Conservation (phyloP, 306 rosid genomes). For the Spatholobus suberectus region DNA sequence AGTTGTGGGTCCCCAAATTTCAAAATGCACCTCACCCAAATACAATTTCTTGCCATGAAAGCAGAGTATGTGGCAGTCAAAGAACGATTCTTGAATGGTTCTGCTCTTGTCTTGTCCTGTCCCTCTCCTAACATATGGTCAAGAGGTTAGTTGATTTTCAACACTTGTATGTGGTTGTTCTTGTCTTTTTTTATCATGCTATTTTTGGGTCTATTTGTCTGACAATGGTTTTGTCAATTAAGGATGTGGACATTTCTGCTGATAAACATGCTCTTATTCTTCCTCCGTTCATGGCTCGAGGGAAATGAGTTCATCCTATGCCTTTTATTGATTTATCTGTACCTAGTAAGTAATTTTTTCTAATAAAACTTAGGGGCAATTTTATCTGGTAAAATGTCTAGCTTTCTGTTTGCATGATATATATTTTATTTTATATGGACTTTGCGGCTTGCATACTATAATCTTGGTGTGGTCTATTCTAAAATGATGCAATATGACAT, state of each 20-base stretch:
- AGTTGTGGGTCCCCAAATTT: slow-evolving; percentile 86
- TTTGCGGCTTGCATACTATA: slow-evolving; percentile 95
- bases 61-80: slow-evolving; percentile 50
- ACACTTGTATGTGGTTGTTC: slow-evolving; percentile 11
- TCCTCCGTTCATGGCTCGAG: slow-evolving; percentile 77
- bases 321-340: slow-evolving; percentile 63
- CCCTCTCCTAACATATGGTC: slow-evolving; percentile 79
- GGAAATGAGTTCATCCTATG: slow-evolving; percentile 75
- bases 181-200: not conserved
- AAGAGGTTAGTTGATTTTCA: slow-evolving; percentile 61
- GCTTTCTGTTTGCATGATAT: slow-evolving; percentile 18
- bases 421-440: slow-evolving; percentile 30
- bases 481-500: slow-evolving; percentile 97
- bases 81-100: too few species aligned
- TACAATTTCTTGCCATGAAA: slow-evolving; percentile 26
- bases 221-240: slow-evolving; percentile 28
- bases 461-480: slow-evolving; percentile 98
- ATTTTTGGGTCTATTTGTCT: too few species aligned
- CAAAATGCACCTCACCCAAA: slow-evolving; percentile 51
- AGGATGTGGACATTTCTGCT: slow-evolving; percentile 84
- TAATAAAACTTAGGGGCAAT: not conserved
- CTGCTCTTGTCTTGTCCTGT: too few species aligned
- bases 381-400: too few species aligned
- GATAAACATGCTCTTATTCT: slow-evolving; percentile 89
- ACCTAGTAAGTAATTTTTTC: slow-evolving; percentile 51